Evolutionary conservation across 768 basidiomycete genomes (phyloP), one percentile per base, ranked within the genome.

Genomic region (Mycena capillaripes): DNA sequence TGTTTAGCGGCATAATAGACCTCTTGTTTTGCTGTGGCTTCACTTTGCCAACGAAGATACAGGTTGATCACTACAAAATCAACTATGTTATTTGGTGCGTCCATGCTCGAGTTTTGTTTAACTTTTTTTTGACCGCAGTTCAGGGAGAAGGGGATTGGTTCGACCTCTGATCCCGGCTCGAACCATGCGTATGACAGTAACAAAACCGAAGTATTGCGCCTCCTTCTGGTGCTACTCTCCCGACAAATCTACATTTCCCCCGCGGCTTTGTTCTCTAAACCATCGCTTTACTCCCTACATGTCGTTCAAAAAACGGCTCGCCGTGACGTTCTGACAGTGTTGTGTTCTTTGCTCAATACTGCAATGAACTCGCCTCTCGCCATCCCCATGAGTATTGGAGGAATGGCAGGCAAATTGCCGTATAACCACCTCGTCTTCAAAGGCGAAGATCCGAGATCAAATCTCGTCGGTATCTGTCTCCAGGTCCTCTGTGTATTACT

Each of bases 61-160:
- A 95, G 79, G 88, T 91, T 57, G 92, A 94, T 78, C 92, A 93
- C 76, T 90, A 95, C 80, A 93, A 95, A 79, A 92, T 96, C 53
- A 92, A 93, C 79, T 93, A 96, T 84, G 86, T 94, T 27, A 97
- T 97, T 65, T 97, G 96, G 95, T 95, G 80, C 70, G 92, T 80
- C n/a, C 68, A 25, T 42, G 21, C 2, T 19, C 17, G 14, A 38
- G 38, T 38, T 4, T 12, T 9, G 46, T 59, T 23, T 29, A n/a
- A 8, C 29, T 9, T 29, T 50, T 52, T 34, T 64, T 46, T 57
- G 36, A 23, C 63, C 48, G 30, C 75, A 30, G 75, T 34, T 32
- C 67, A 97, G 97, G 97, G 96, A 98, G 85, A 96, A 93, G 78
- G 97, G 97, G 16, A 89, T 99, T 27, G 97, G 98, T 16, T 96